phyloP scores from a whole-genome alignment of 208 protist genomes.

The Spongospora subterranea region DNA sequence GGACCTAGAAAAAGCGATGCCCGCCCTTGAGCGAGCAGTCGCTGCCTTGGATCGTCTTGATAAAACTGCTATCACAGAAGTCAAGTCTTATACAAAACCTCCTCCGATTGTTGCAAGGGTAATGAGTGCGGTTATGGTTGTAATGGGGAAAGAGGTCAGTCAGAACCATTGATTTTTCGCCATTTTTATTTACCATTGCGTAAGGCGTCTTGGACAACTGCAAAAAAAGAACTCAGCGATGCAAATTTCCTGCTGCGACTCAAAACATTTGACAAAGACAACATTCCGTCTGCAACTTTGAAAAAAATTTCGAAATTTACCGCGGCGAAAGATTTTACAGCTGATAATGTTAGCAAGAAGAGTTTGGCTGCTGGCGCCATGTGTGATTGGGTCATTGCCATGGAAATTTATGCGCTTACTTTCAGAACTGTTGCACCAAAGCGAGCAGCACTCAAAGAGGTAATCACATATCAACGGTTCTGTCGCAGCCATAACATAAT shows the following conservation, averaged over 20 bases:
- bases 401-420: slow-evolving; percentile 94
- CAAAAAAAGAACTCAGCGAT: slow-evolving; percentile 93
- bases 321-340: slow-evolving; percentile 87
- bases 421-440: slow-evolving; percentile 95
- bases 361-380: slow-evolving; percentile 91
- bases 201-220: slow-evolving; percentile 88
- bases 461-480: background rate
- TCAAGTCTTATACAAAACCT: slow-evolving; percentile 94
- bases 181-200: background rate
- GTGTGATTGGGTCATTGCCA: slow-evolving; percentile 96
- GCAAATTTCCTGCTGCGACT: slow-evolving; percentile 93
- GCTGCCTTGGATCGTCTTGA: slow-evolving; percentile 92
- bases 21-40: slow-evolving; percentile 90
- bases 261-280: slow-evolving; percentile 93
- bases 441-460: slow-evolving; percentile 88
- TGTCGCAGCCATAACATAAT: background rate
- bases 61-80: slow-evolving; percentile 95
- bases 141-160: slow-evolving; percentile 82
- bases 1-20: slow-evolving; percentile 93
- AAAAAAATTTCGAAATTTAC: slow-evolving; percentile 92
- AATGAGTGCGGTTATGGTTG: slow-evolving; percentile 93
- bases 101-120: slow-evolving; percentile 90
- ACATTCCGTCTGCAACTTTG: slow-evolving; percentile 92
- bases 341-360: slow-evolving; percentile 78
- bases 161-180: background rate